Conservation (phyloP, 73 alveolate genomes). For the Paramecium octaurelia region DNA sequence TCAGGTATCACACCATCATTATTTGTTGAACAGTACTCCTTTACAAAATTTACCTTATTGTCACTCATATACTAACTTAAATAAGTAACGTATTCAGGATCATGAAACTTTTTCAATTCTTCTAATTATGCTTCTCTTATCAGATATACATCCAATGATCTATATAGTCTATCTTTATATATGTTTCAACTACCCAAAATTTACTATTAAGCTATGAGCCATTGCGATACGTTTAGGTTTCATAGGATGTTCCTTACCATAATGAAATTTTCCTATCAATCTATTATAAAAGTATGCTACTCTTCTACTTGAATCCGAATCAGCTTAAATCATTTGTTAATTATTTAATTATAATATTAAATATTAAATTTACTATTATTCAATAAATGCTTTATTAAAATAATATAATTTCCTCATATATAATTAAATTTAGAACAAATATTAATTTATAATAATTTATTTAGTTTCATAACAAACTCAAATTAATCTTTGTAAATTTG, state of each 20-base stretch:
- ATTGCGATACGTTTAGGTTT: slow-evolving; percentile 94
- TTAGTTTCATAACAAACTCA: neutral
- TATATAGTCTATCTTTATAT: neutral
- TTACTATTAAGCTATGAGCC: slow-evolving; percentile 91
- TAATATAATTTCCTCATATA: neutral
- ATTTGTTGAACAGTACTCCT: slow-evolving; percentile 54
- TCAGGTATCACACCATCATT: slow-evolving; percentile 12
- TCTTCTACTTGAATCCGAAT: slow-evolving; percentile 63
- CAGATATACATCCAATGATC: slow-evolving; percentile 36
- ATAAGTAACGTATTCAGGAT: slow-evolving; percentile 63
- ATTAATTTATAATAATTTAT: too few relatives aligned
- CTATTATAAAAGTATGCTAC: slow-evolving; percentile 93
- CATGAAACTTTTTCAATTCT: slow-evolving; percentile 65
- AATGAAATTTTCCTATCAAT: slow-evolving; percentile 93
- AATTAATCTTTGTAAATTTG: neutral
- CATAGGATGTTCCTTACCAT: slow-evolving; percentile 98
- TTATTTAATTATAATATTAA: neutral
- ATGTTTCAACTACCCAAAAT: slow-evolving; percentile 72
- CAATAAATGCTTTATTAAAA: neutral
- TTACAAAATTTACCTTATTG: slow-evolving; percentile 52
- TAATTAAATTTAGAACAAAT: neutral
- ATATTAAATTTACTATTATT: neutral
- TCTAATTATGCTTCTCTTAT: slow-evolving; percentile 62
- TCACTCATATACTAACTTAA: slow-evolving; percentile 57
- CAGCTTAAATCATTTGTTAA: slow-evolving; percentile 21